Conservation (phyloP, 2,329 filamentous ascomycete species). For the Ophiostoma piceae region DNA sequence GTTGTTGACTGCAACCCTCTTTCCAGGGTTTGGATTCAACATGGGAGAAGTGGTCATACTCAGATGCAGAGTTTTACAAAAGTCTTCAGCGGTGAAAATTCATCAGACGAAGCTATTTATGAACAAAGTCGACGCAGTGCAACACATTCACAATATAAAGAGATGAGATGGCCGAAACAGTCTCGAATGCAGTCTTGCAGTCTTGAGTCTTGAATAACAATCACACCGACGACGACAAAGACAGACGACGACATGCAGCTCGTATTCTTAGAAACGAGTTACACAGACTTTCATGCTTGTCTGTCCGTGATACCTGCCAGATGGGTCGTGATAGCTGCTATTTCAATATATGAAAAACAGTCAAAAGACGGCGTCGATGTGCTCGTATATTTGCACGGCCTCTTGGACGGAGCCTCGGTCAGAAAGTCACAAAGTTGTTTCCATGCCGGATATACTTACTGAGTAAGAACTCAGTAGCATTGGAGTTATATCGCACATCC, state of each 20-base stretch:
- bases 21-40: background rate
- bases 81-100: background rate
- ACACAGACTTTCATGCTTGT: background rate
- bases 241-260: background rate
- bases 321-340: too few relatives aligned
- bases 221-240: background rate
- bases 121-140: background rate
- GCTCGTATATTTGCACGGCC: background rate
- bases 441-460: background rate
- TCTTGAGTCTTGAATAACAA: background rate
- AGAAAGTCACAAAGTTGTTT: background rate
- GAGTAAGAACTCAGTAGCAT: background rate
- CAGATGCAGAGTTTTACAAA: too few relatives aligned
- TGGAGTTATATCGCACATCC: background rate
- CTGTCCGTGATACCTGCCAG: background rate
- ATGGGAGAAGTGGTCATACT: background rate
- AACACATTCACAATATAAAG: background rate
- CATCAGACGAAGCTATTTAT: background rate
- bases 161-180: background rate
- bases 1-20: slow-evolving; percentile 1
- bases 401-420: background rate
- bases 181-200: background rate
- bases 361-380: too few relatives aligned
- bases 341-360: too few relatives aligned
- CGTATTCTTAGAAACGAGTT: background rate